phyloP scores from a whole-genome alignment of 1,284 basidiomycete species.

The Schizophyllum amplum region DNA sequence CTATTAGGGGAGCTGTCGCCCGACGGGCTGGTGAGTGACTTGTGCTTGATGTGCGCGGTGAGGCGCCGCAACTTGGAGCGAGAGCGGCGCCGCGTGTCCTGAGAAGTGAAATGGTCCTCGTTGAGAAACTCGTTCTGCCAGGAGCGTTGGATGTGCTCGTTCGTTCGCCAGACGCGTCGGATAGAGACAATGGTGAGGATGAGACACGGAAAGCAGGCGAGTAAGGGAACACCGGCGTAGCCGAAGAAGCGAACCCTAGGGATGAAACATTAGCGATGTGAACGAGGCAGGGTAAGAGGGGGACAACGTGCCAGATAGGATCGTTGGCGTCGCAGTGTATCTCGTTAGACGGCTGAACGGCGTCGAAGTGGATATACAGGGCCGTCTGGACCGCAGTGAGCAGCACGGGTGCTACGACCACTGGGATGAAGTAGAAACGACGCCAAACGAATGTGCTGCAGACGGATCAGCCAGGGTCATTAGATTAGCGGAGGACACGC shows the following conservation, averaged over 20 bases:
- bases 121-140: slow-evolving; percentile 19
- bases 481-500: slow-evolving; percentile 14
- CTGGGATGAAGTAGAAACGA: slow-evolving; percentile 30
- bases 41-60: background rate
- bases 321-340: slow-evolving; percentile 45
- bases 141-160: slow-evolving; percentile 28
- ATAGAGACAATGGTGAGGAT: slow-evolving; percentile 38
- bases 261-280: background rate
- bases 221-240: slow-evolving; percentile 48
- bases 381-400: slow-evolving; percentile 35
- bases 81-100: slow-evolving; percentile 14
- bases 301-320: slow-evolving; percentile 41
- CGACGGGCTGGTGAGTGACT: background rate
- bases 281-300: background rate
- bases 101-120: slow-evolving; percentile 17
- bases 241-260: slow-evolving; percentile 52
- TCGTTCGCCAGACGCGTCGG: slow-evolving; percentile 26
- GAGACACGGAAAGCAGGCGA: slow-evolving; percentile 44
- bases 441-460: slow-evolving; percentile 34
- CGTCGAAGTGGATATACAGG: slow-evolving; percentile 34
- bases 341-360: slow-evolving; percentile 37
- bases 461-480: slow-evolving; percentile 1
- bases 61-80: background rate
- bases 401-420: slow-evolving; percentile 38
- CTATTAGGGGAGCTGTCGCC: background rate